Base-by-base conservation (phyloP, 2,329 filamentous ascomycete genomes). In the Trichoderma afroharzianum region DNA sequence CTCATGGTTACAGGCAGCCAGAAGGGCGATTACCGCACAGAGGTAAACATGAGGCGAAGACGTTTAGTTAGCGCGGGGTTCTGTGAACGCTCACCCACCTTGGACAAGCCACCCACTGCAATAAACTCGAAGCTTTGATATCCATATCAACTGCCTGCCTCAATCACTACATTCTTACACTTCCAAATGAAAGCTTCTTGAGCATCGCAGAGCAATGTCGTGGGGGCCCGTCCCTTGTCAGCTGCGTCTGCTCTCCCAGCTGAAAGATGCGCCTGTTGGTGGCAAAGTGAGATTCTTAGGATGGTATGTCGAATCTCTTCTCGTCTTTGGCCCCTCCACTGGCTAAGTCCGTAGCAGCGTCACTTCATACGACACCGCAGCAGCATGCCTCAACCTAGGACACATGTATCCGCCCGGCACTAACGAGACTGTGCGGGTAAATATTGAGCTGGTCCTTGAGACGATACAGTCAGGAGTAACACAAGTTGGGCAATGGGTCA, bases 231-330 rank as follows among this genome's bases (percentile, higher is more conserved):
- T 88, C 36, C 88, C 93, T 7, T 91, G 90, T 26, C 85, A 82
- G 72, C 83, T 91, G 53, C 89, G 91, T 72, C 89, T 94, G 72
- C 84, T 95, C 69, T 88, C 88, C 15, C 83, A 87, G 71, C 82
- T 95, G 15, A 83, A 86, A 4, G 78, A 78, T 64, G 83, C 83
- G 63, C 78, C 83, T n/a, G 74, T 83, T 15, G 88, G 88, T 53
- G 88, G 90, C n/a, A 98, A 98, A 83, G 91, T 98, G 73, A 91
- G 95, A 73, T 97, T 98, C 80, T 82, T 98, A 64, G 95, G 94
- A 81, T 98, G 95, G 95, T 97, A 86, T 83, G 90, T 82, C 24
- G 21, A 39, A 39, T 30, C 2, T 15, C 43, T 21, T 28, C 11
- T 8, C n/a, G 24, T 15, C 55, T 30, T 18, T 4, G 6, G 67